Evolutionary conservation across 139 green algal species (phyloP).

Genomic region (Desmodesmus armatus): DNA sequence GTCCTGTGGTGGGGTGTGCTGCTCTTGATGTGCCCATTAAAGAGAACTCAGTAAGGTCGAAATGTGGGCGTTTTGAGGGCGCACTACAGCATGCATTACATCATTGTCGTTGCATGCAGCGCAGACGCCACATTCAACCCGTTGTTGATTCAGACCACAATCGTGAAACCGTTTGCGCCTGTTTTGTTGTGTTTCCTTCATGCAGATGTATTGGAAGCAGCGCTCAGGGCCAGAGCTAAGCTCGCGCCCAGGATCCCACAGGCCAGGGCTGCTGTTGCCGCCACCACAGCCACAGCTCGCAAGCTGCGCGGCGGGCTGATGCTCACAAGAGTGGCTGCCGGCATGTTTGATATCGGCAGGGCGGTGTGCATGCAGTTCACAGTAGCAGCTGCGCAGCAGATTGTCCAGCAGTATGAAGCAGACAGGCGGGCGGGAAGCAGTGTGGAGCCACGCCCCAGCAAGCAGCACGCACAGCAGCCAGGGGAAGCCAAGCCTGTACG

Average conservation of each 20-base stretch:
- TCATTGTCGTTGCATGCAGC: too few species aligned
- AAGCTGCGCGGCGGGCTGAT: constrained; percentile 16
- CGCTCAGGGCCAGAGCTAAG: constrained; percentile 19
- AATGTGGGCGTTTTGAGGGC: too few species aligned
- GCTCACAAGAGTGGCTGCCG: neutral
- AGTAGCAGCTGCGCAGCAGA: neutral
- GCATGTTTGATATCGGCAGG: neutral
- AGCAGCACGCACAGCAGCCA: constrained; percentile 13
- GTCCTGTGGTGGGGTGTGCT: too few species aligned
- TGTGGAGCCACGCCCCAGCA: neutral
- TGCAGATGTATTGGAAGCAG: constrained; percentile 40
- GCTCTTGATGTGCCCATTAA: too few species aligned
- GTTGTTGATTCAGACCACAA: too few species aligned
- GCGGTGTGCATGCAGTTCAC: neutral
- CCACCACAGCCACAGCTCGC: constrained; percentile 6
- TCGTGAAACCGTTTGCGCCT: too few species aligned
- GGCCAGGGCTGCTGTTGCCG: neutral
- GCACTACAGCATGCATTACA: too few species aligned
- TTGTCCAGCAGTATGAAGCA: too few species aligned
- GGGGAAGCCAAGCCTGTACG: constrained; percentile 7
- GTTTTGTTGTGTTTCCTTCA: too few species aligned
- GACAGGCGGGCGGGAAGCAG: too few species aligned
- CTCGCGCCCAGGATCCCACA: neutral
- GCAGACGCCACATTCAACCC: too few species aligned
- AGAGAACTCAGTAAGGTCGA: too few species aligned